Conservation (phyloP, 2,329 filamentous ascomycete genomes). For the Colletotrichum paranaense region DNA sequence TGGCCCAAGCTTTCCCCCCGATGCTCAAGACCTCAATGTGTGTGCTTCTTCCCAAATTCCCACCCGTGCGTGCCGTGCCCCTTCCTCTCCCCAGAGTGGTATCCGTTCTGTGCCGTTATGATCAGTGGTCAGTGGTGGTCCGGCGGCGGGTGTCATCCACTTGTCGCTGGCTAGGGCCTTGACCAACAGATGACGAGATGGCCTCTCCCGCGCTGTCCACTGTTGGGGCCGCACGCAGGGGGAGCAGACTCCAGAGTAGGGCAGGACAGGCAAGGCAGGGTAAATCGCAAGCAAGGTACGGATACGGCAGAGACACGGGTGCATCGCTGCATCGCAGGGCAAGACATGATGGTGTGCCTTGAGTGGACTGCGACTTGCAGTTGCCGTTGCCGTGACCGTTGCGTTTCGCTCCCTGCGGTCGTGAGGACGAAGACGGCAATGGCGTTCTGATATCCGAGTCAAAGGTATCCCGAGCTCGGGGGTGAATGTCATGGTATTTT, state of each 20-base stretch:
- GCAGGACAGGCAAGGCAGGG: too few species aligned
- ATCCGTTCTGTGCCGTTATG: too few species aligned
- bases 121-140: background rate
- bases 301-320: background rate
- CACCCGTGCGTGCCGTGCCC: background rate
- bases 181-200: constrained; percentile 31
- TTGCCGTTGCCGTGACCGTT: background rate
- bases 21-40: background rate
- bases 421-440: background rate
- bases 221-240: constrained; percentile 13
- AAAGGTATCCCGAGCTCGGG: too few species aligned
- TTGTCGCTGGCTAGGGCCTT: background rate
- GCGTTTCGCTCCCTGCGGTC: background rate
- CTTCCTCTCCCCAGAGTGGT: background rate
- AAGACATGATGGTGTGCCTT: background rate
- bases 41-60: background rate
- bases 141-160: constrained; percentile 10
- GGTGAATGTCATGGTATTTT: too few species aligned
- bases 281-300: background rate
- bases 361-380: background rate
- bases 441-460: too few species aligned
- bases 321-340: background rate
- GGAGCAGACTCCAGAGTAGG: background rate
- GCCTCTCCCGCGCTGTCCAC: constrained; percentile 17
- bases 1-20: constrained; percentile 27